Evolutionary conservation across 2,329 filamentous ascomycete species (phyloP), one percentile per base, ranked within the genome.

Genomic region (Elsinoe perseae): DNA sequence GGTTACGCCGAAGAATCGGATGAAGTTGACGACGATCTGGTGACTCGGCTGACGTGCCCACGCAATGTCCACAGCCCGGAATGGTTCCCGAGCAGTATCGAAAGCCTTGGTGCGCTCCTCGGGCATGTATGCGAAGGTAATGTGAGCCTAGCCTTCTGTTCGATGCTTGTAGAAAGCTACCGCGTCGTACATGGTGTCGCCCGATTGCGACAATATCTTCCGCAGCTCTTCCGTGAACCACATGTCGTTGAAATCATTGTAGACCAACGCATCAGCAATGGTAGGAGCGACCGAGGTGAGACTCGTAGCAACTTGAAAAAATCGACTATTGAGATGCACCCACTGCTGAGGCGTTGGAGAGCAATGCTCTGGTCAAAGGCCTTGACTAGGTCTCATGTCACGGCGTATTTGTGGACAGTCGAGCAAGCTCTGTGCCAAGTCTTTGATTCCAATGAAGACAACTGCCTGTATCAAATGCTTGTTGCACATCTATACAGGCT

Each of bases 161-260:
- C 66, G 64, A 56, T 70, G 68, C 63, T 69, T 70, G 62, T 60
- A 69, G 59, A 67, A 69, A 25, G 66, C 63, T 12, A 69, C 61
- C 16, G 66, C 63, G 42, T 70, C 68, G 60, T 69, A 69, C 23
- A 69, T 57, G 4, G 61, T 64, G 46, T 61, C 62, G 5, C 62
- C 63, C 9, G 23, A 18, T 18, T 44, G 10, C 9, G 40, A 9
- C 4, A 44, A 23, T 14, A 70, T 58, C 57, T 69, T 64, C 23
- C 62, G 65, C 55, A 63, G 64, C 9, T 64, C 54, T 48, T 64
- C 56, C 46, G 63, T 61, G 40, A 44, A 44, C 40, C 40, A 44
- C 20, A 44, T 18, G 20, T 44, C 40, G 18, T 44, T 18, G 28
- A 66, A 12, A 40, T 70, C 65, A 42, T 69, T 70, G 61, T 67